Conservation (phyloP, 2,329 filamentous ascomycete genomes). For the Diaporthe batatas region DNA sequence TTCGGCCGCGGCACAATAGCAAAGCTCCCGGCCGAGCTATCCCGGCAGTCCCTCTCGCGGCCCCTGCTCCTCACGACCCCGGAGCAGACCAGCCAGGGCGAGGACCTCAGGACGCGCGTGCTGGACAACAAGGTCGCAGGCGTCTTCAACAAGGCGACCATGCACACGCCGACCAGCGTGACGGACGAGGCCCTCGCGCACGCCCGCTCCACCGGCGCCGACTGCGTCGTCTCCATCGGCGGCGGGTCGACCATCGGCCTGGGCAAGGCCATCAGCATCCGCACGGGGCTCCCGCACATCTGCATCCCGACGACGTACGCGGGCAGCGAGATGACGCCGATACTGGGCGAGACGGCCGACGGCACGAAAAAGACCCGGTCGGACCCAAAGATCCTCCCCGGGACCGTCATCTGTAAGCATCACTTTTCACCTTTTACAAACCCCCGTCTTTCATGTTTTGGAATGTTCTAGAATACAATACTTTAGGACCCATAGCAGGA, state of each 20-base stretch:
- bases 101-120: slow-evolving; percentile 55
- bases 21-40: slow-evolving; percentile 57
- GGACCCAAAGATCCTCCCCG: slow-evolving; percentile 71
- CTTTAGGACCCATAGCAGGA: too few relatives aligned
- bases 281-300: slow-evolving; percentile 67
- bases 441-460: too few relatives aligned
- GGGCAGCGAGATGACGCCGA: slow-evolving; percentile 74
- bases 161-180: slow-evolving; percentile 72
- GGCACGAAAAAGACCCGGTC: slow-evolving; percentile 69
- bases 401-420: slow-evolving; percentile 73
- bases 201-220: slow-evolving; percentile 59
- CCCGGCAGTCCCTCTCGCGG: slow-evolving; percentile 57
- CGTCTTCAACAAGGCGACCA: slow-evolving; percentile 58
- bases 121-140: slow-evolving; percentile 48
- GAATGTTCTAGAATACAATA: too few relatives aligned
- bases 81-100: slow-evolving; percentile 60
- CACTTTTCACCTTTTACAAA: too few relatives aligned
- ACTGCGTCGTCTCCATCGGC: slow-evolving; percentile 70
- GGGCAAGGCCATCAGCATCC: slow-evolving; percentile 69
- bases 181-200: slow-evolving; percentile 69
- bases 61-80: slow-evolving; percentile 68
- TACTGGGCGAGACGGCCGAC: slow-evolving; percentile 71
- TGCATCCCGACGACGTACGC: slow-evolving; percentile 73
- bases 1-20: slow-evolving; percentile 67
- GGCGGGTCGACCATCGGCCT: slow-evolving; percentile 74